Evolutionary conservation across 306 rosid genomes (phyloP).

Genomic region (Canavalia gladiata): DNA sequence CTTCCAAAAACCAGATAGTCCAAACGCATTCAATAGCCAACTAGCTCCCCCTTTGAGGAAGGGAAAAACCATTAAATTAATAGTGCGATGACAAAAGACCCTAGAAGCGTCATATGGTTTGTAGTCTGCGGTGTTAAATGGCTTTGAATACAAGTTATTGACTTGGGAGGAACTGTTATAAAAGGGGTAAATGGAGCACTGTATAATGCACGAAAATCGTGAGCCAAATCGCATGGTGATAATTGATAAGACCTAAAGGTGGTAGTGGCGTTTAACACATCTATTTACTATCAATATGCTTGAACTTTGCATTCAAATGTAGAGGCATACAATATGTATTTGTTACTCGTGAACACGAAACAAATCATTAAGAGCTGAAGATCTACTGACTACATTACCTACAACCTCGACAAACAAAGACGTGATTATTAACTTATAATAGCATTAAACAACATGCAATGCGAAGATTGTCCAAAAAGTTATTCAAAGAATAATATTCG

Average conservation of each 20-base stretch:
- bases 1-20: not conserved
- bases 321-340: not conserved
- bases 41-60: not conserved
- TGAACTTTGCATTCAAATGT: not conserved
- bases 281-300: slow-evolving; percentile 1
- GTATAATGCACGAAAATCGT: not conserved
- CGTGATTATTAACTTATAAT: not conserved
- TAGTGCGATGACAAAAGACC: not conserved
- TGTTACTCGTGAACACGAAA: not conserved
- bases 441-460: slow-evolving; percentile 6
- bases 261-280: not conserved
- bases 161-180: not conserved
- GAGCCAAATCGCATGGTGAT: not conserved
- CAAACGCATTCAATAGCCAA: not conserved
- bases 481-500: slow-evolving; percentile 21
- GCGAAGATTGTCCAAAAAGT: not conserved
- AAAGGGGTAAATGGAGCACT: not conserved
- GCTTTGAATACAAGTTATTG: not conserved
- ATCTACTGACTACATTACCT: not conserved
- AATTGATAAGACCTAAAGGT: not conserved
- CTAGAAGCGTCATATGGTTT: too few relatives aligned
- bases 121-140: not conserved
- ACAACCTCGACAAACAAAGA: slow-evolving; percentile 16
- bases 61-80: not conserved
- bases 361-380: not conserved